These are phyloP conservation scores for Protomyces macrosporus DNA, from an alignment of 1,139 yeast species.

Conservation along the genomic window DNA sequence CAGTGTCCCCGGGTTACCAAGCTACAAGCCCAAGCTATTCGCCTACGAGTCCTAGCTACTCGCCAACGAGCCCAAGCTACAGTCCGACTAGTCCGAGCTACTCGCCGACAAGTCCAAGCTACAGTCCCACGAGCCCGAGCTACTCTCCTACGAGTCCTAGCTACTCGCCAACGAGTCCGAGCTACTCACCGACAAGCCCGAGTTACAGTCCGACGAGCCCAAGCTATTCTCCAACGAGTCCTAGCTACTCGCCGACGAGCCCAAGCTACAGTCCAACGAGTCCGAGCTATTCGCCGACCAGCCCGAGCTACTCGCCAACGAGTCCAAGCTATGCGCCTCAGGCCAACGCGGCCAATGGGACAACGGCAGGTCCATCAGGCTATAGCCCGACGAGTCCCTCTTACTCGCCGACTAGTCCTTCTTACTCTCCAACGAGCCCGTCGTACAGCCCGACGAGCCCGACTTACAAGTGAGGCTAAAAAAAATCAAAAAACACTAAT, in stretches of 20 bases:
- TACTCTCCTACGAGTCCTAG: slow-evolving; percentile 75
- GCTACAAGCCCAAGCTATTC: slow-evolving; percentile 70
- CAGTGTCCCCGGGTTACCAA: slow-evolving; percentile 51
- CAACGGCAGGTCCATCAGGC: neutral
- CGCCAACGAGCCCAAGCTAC: slow-evolving; percentile 59
- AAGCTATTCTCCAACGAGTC: slow-evolving; percentile 65
- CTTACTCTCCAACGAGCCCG: slow-evolving; percentile 42
- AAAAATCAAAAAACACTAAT: neutral
- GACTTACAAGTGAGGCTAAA: slow-evolving; percentile 38
- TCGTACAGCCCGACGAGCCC: slow-evolving; percentile 41
- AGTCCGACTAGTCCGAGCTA: slow-evolving; percentile 55
- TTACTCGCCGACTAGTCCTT: slow-evolving; percentile 61
- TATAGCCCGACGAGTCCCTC: slow-evolving; percentile 58
- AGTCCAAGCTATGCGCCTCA: slow-evolving; percentile 63
- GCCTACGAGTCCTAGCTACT: slow-evolving; percentile 66
- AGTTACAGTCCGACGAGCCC: slow-evolving; percentile 64
- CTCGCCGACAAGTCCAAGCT: slow-evolving; percentile 59
- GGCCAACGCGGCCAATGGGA: slow-evolving; percentile 23
- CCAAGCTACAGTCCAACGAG: slow-evolving; percentile 74
- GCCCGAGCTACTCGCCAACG: slow-evolving; percentile 65
- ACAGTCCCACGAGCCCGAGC: slow-evolving; percentile 55
- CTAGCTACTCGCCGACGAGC: slow-evolving; percentile 66
- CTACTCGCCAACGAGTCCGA: slow-evolving; percentile 41
- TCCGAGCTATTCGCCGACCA: slow-evolving; percentile 70
- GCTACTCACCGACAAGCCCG: slow-evolving; percentile 50